phyloP scores from a whole-genome alignment of 1,284 basidiomycete genomes.

The Trametes pubescens region DNA sequence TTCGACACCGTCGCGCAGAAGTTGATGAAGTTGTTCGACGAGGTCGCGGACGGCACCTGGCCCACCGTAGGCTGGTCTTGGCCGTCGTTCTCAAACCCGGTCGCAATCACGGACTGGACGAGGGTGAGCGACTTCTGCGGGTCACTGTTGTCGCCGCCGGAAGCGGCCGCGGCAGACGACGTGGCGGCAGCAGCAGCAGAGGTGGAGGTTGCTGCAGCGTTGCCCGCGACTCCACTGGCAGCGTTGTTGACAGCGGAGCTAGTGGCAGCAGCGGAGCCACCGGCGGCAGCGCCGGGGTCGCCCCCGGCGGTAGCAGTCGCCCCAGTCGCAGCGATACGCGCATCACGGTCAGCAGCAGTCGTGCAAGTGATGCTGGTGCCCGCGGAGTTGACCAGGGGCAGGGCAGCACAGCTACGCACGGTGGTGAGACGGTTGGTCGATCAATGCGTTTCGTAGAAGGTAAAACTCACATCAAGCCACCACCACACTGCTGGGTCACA shows the following conservation, averaged over 20 bases:
- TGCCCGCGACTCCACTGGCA: neutral
- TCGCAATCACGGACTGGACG: slow-evolving; percentile 34
- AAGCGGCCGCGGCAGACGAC: slow-evolving; percentile 18
- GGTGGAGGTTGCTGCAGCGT: slow-evolving; percentile 15
- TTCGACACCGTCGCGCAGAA: slow-evolving; percentile 47
- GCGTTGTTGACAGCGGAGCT: slow-evolving; percentile 5
- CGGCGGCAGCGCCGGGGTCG: neutral
- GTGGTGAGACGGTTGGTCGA: slow-evolving; percentile 3
- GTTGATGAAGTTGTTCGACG: slow-evolving; percentile 66
- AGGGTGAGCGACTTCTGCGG: slow-evolving; percentile 45
- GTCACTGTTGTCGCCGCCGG: slow-evolving; percentile 35
- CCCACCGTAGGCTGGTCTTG: slow-evolving; percentile 50
- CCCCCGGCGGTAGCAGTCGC: slow-evolving; percentile 46
- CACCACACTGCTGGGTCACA: slow-evolving; percentile 50
- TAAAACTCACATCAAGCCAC: slow-evolving; percentile 37
- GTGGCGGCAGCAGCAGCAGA: slow-evolving; percentile 17
- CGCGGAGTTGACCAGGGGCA: slow-evolving; percentile 64
- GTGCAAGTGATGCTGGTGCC: slow-evolving; percentile 67
- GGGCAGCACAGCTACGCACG: slow-evolving; percentile 53
- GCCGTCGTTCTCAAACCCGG: slow-evolving; percentile 44
- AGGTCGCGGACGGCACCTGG: slow-evolving; percentile 55
- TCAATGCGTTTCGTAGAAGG: neutral
- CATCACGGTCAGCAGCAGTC: slow-evolving; percentile 55
- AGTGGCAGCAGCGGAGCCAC: no score
- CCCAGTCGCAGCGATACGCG: slow-evolving; percentile 61